Percentiles rank a stretch among this genome's conserved stretches.
phyloP scores from a whole-genome alignment of 129 eudicot genomes.

The Centella asiatica region DNA sequence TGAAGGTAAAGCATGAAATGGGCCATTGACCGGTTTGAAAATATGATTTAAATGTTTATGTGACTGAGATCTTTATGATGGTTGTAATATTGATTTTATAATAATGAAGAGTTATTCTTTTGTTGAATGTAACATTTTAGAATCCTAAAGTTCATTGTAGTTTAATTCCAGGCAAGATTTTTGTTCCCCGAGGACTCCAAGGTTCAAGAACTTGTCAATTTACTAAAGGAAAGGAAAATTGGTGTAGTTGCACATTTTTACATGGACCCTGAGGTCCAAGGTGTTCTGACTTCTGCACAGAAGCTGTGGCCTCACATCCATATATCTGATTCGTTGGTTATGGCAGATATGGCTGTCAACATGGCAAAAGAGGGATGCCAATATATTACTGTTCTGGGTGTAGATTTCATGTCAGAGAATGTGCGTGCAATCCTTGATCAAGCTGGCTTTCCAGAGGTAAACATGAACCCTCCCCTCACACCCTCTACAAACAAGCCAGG shows the following conservation, averaged over 20 bases:
- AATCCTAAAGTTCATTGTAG: conserved; percentile 20
- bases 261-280: conserved; percentile 99
- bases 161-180: conserved; percentile 70
- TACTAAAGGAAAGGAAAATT: conserved; percentile 72
- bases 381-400: conserved; percentile 81
- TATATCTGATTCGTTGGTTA: conserved; percentile 89
- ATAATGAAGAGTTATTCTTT: background rate
- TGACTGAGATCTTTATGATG: background rate
- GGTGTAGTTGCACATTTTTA: conserved; percentile 97
- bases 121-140: background rate
- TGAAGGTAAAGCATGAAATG: no score
- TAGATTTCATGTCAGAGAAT: conserved; percentile 95
- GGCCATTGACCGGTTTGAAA: background rate
- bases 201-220: conserved; percentile 67
- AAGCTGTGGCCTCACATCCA: conserved; percentile 95
- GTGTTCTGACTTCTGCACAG: conserved; percentile 88
- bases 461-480: background rate
- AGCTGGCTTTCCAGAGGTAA: conserved; percentile 81
- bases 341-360: conserved; percentile 94
- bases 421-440: conserved; percentile 98
- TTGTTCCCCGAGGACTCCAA: conserved; percentile 59
- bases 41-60: background rate
- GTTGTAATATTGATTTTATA: no score
- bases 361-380: conserved; percentile 95
- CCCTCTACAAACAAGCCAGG: background rate